Base-by-base conservation (phyloP, 371 early-diverging fungal species). In the Rhizopus stolonifer region DNA sequence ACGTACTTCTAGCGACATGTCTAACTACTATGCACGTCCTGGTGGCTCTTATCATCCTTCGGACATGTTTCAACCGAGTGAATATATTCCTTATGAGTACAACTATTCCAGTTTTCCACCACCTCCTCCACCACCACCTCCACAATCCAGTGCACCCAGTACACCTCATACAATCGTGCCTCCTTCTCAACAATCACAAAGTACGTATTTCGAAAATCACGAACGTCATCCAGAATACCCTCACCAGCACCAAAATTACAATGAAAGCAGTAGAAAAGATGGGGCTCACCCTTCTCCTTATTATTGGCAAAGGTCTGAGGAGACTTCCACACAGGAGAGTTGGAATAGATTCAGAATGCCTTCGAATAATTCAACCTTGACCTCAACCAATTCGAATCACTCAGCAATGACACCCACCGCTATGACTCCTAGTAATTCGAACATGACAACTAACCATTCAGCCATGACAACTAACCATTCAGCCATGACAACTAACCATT, bases 11-110 rank as follows among this genome's bases (percentile, higher is more conserved):
- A 29, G 10, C 31, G 31, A 29, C 4, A 29, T 29, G 42, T 21
- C 42, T 90, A 79, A 87, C 88, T 65, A 74, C 83, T 0, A 84
- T 52, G 23, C 53, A 38, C 49, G 22, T 40, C 44, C 26, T 59
- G 55, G 44, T 29, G 10, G 31, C 31, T 4, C 31, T 29, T 29
- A 29, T 50, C 45, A 39, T 24, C 25, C 50, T 11, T 23, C 59
- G 22, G 61, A 50, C n/a, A 40, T 61, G 52, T 53, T 59, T 40
- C 45, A 50, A 24, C 52, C 55, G 17, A 24, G 38, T 19, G 62
- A 56, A 17, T 56, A 56, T 19, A 39, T 55, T 38, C 34, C 61
- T 23, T 55, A 54, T 18, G 54, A 49, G 14, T 49, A 53, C 23
- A 33, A 31, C 26, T 47, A 25, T 18, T 13, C 54, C 33, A 42